Evolutionary conservation across 176 grass and related monocot species (phyloP).

Genomic region (Hordeum marinum): DNA sequence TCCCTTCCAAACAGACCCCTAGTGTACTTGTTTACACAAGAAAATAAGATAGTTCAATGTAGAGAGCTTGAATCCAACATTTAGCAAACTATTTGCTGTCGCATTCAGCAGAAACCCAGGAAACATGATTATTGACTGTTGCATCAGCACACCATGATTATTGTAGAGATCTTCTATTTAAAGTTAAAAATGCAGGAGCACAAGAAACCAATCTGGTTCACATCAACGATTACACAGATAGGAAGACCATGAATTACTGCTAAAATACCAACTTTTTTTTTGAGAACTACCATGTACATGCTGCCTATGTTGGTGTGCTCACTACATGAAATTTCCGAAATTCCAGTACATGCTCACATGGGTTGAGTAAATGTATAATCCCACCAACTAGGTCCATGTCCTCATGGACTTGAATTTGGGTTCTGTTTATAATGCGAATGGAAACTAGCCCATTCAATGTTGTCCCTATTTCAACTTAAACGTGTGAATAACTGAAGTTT

Average conservation of each 20-base stretch:
- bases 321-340: background rate
- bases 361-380: background rate
- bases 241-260: background rate
- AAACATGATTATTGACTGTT: background rate
- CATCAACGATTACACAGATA: background rate
- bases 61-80: background rate
- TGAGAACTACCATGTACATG: background rate
- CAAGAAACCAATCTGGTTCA: background rate
- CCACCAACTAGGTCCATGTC: background rate
- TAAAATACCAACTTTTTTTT: background rate
- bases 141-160: background rate
- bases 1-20: background rate
- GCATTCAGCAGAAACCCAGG: background rate
- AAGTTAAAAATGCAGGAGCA: background rate
- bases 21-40: background rate
- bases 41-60: background rate
- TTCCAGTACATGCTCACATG: background rate
- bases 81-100: background rate
- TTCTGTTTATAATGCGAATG: background rate
- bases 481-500: background rate
- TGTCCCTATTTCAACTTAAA: background rate
- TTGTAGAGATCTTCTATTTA: background rate
- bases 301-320: background rate
- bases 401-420: background rate
- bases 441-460: background rate